phyloP scores from a whole-genome alignment of 805 yeast genomes.

The Candida silvicultrix region DNA sequence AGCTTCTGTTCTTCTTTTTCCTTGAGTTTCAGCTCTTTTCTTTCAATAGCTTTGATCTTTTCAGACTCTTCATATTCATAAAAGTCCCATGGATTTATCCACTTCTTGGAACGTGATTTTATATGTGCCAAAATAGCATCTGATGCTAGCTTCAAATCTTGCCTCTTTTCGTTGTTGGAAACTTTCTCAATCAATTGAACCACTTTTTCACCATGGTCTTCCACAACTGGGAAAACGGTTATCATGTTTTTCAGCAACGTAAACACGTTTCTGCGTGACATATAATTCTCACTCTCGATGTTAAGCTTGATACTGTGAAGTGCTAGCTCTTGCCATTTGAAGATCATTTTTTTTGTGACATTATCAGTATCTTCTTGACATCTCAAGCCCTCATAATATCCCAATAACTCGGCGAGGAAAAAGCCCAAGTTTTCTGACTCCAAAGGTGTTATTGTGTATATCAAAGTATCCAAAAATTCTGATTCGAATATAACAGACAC shows the following conservation, averaged over 20 bases:
- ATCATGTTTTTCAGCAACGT: conserved; percentile 65
- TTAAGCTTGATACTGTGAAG: conserved; percentile 23
- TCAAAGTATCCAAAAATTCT: conserved; percentile 45
- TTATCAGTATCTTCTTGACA: conserved; percentile 19
- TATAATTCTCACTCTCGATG: conserved; percentile 48
- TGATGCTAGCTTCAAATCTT: conserved; percentile 75
- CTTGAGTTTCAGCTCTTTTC: conserved; percentile 5
- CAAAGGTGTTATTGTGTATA: conserved; percentile 63
- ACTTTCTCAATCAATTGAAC: conserved; percentile 41
- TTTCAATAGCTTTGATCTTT: conserved; percentile 20
- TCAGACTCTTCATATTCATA: conserved; percentile 42
- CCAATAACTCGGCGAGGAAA: conserved; percentile 54
- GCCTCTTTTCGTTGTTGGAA: conserved; percentile 52
- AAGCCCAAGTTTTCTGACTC: conserved; percentile 83
- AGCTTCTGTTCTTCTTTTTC: conserved; percentile 9
- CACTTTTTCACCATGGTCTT: conserved; percentile 55
- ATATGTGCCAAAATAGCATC: conserved; percentile 65
- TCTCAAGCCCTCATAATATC: conserved; percentile 41
- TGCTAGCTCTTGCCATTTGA: conserved; percentile 47
- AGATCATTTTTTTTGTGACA: conserved; percentile 35
- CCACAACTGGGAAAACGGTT: conserved; percentile 59
- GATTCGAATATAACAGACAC: conserved; percentile 42
- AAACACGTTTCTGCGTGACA: conserved; percentile 75
- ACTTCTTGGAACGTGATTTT: conserved; percentile 43
- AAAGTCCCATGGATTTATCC: conserved; percentile 54